Percentiles rank a stretch among this genome's conserved stretches.
Conservation (phyloP, 352 stramenopile species). For the Albugo laibachii region DNA sequence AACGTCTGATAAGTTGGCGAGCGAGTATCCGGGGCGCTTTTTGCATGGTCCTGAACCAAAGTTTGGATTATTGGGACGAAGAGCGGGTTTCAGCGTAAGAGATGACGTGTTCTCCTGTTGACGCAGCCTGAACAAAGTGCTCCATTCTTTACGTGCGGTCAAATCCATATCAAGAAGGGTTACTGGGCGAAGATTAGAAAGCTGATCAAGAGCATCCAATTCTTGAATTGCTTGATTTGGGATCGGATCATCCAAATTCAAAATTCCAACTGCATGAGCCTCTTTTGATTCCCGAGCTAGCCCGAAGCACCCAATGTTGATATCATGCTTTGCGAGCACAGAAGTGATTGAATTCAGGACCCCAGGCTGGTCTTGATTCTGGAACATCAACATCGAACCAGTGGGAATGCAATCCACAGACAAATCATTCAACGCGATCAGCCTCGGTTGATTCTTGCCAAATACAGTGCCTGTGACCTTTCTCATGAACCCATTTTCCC, state of each 20-base stretch:
- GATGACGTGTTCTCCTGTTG: not conserved
- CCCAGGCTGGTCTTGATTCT: slow-evolving; percentile 89
- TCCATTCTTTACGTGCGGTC: slow-evolving; percentile 7
- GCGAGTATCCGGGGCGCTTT: slow-evolving; percentile 92
- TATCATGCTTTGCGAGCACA: slow-evolving; percentile 75
- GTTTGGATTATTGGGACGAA: slow-evolving; percentile 78
- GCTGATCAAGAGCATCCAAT: slow-evolving; percentile 40
- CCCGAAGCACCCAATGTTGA: slow-evolving; percentile 91
- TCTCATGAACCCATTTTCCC: slow-evolving; percentile 12
- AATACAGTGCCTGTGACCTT: slow-evolving; percentile 83
- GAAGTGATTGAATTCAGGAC: slow-evolving; percentile 88
- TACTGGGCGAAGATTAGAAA: slow-evolving; percentile 64
- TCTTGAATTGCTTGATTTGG: slow-evolving; percentile 69
- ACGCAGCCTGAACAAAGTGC: slow-evolving; percentile 24
- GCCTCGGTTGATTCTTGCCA: slow-evolving; percentile 62
- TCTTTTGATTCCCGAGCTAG: slow-evolving; percentile 53
- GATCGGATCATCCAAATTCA: slow-evolving; percentile 82
- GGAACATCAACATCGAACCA: slow-evolving; percentile 83
- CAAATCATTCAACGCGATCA: slow-evolving; percentile 79
- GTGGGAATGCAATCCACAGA: slow-evolving; percentile 71
- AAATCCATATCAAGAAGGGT: slow-evolving; percentile 28
- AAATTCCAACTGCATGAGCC: slow-evolving; percentile 56
- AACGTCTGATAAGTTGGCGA: slow-evolving; percentile 75
- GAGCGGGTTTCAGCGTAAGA: slow-evolving; percentile 19
- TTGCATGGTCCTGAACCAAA: slow-evolving; percentile 98